phyloP scores from a whole-genome alignment of 2,329 filamentous ascomycete species.

The Hypoxylon sp. region DNA sequence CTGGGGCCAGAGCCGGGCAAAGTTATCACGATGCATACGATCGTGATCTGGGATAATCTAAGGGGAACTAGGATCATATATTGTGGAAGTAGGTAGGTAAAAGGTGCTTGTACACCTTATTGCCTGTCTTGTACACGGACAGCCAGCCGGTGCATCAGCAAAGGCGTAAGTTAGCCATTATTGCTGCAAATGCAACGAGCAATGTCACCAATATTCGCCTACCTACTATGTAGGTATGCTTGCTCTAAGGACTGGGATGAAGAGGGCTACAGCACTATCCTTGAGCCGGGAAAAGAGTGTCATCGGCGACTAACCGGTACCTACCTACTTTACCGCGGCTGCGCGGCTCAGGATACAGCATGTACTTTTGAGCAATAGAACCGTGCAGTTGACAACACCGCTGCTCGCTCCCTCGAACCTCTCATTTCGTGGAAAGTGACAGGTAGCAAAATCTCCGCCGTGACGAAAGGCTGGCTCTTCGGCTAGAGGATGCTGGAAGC shows the following conservation, averaged over 20 bases:
- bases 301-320: conserved; percentile 33
- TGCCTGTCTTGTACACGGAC: conserved; percentile 1
- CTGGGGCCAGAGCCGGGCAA: conserved; percentile 23
- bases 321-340: conserved; percentile 12
- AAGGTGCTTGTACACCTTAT: conserved; percentile 2
- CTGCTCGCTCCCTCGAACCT: conserved; percentile 30
- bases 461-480: conserved; percentile 23
- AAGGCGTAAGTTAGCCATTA: conserved; percentile 6
- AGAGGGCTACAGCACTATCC: neutral
- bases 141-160: conserved; percentile 17
- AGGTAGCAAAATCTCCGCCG: conserved; percentile 32
- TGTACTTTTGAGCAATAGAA: conserved; percentile 22
- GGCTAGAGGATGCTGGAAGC: conserved; percentile 30
- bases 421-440: conserved; percentile 37
- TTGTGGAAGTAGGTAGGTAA: neutral
- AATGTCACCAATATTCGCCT: neutral
- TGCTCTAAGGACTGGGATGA: conserved; percentile 2
- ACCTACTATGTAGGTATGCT: neutral
- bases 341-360: conserved; percentile 1
- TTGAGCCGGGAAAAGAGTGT: conserved; percentile 3
- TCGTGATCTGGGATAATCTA: conserved; percentile 39
- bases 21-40: conserved; percentile 38
- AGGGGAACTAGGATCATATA: conserved; percentile 11
- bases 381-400: conserved; percentile 35
- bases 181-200: neutral